Conservation (phyloP, 352 stramenopile genomes). For the Phytopythium ostracodes region DNA sequence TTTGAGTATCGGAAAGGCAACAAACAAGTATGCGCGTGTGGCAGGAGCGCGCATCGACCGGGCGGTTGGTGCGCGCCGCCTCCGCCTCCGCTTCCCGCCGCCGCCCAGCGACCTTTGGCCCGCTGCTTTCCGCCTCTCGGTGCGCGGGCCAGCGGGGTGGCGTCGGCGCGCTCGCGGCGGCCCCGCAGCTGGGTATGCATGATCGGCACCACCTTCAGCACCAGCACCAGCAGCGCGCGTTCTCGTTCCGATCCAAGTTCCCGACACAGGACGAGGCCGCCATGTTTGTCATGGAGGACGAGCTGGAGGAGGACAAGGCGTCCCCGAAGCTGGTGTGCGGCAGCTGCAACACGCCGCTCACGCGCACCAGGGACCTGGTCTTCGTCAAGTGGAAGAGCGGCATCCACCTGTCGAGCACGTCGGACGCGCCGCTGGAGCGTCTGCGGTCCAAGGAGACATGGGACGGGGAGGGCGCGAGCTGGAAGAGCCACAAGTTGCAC, state of each 20-base stretch:
- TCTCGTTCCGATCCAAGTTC: constrained; percentile 55
- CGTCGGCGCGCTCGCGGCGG: constrained; percentile 4
- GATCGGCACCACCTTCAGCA: neutral
- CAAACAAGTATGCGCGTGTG: constrained; percentile 1
- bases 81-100: neutral
- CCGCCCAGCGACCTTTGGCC: neutral
- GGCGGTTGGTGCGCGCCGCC: constrained; percentile 2
- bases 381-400: constrained; percentile 77
- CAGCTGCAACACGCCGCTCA: constrained; percentile 63
- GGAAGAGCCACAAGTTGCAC: constrained; percentile 67
- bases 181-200: neutral
- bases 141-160: constrained; percentile 5
- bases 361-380: constrained; percentile 57
- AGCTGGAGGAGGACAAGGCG: constrained; percentile 25
- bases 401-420: constrained; percentile 69
- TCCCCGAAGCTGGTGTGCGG: constrained; percentile 55
- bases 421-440: constrained; percentile 55
- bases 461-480: constrained; percentile 25
- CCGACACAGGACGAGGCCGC: constrained; percentile 49
- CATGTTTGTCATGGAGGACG: constrained; percentile 28
- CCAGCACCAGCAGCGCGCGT: constrained; percentile 12
- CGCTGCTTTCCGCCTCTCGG: constrained; percentile 3
- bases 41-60: constrained; percentile 3
- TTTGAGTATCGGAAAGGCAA: neutral
- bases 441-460: constrained; percentile 40